Evolutionary conservation across 139 green algal genomes (phyloP).

Genomic region (Closterium sp.): DNA sequence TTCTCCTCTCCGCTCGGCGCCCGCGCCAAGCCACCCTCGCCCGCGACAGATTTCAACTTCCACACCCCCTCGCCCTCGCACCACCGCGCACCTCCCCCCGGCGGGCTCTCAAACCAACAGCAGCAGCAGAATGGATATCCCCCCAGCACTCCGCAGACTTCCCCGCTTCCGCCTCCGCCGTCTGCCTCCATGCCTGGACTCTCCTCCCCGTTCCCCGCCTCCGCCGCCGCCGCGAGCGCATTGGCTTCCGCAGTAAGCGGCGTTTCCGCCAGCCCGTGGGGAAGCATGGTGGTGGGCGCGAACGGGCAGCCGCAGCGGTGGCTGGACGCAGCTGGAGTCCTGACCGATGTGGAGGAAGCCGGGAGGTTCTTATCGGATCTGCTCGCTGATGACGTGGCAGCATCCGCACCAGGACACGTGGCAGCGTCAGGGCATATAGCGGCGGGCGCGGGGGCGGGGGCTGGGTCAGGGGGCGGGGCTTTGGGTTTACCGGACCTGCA

Average conservation of each 20-base stretch:
- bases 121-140: background rate
- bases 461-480: background rate
- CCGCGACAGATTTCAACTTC: background rate
- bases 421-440: background rate
- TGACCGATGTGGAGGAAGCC: constrained; percentile 24
- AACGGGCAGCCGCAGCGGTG: constrained; percentile 7
- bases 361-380: constrained; percentile 11
- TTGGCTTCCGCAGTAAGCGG: background rate
- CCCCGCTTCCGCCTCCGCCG: background rate
- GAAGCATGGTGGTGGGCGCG: background rate
- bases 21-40: background rate
- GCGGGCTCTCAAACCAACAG: too few species aligned
- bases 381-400: background rate
- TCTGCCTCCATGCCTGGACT: background rate
- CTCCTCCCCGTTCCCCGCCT: background rate
- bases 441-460: background rate
- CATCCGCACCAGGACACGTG: background rate
- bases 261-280: background rate
- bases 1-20: background rate
- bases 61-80: background rate
- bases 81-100: background rate
- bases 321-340: constrained; percentile 2
- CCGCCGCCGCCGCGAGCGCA: too few species aligned
- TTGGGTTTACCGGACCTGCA: constrained; percentile 6
- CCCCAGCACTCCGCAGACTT: background rate